Evolutionary conservation across 805 yeast genomes (phyloP).

Genomic region (Ogataea paraovalis): DNA sequence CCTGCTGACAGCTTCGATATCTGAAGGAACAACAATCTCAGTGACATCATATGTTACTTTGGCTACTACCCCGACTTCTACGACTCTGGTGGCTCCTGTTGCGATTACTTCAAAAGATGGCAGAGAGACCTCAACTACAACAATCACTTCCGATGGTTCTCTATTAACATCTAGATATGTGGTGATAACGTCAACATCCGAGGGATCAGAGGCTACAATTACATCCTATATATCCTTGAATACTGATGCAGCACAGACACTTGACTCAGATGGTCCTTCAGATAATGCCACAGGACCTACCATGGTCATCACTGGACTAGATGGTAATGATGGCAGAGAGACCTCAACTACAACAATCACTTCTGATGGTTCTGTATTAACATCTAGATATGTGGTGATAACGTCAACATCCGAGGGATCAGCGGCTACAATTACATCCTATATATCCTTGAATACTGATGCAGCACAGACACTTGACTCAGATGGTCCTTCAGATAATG

Average conservation of each 20-base stretch:
- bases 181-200: neutral
- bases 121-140: neutral
- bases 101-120: neutral
- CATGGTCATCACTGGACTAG: neutral
- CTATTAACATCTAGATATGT: neutral
- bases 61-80: neutral
- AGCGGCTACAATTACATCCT: neutral
- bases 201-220: neutral
- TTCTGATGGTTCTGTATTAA: neutral
- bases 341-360: neutral
- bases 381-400: neutral
- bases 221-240: neutral
- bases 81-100: neutral
- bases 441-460: neutral
- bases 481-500: too few species aligned
- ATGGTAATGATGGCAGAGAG: neutral
- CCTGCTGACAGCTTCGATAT: neutral
- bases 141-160: neutral
- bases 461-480: neutral
- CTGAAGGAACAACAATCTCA: neutral
- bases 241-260: neutral
- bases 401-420: neutral
- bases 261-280: neutral
- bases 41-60: neutral
- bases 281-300: neutral